phyloP scores from a whole-genome alignment of 495 filamentous ascomycete species.

The Penicillium paxilli region DNA sequence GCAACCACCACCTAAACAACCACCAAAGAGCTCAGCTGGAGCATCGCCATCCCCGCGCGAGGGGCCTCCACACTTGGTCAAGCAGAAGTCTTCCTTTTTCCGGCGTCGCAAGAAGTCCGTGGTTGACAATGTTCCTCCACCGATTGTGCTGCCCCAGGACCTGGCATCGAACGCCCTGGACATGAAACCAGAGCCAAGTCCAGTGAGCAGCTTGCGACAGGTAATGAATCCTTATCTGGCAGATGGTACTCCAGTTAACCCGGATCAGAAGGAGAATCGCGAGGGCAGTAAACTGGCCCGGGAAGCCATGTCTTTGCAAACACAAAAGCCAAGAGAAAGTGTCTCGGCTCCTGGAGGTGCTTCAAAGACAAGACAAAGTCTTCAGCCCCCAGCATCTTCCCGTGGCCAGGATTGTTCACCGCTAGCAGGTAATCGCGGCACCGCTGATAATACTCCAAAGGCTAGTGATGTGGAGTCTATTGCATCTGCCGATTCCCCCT shows the following conservation, averaged over 20 bases:
- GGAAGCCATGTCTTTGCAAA: slow-evolving; percentile 13
- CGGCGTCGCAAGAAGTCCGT: slow-evolving; percentile 87
- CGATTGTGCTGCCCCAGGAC: slow-evolving; percentile 45
- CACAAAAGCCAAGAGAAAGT: slow-evolving; percentile 30
- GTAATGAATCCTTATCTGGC: slow-evolving; percentile 87
- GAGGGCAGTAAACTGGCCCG: slow-evolving; percentile 20
- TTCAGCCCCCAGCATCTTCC: slow-evolving; percentile 28
- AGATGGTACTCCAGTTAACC: slow-evolving; percentile 20
- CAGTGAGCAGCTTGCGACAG: slow-evolving; percentile 83
- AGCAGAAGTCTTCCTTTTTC: slow-evolving; percentile 95
- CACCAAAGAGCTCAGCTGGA: slow-evolving; percentile 24
- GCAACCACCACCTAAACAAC: slow-evolving; percentile 22
- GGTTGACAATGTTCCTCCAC: slow-evolving; percentile 53
- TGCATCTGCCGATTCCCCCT: slow-evolving; percentile 20
- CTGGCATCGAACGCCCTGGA: slow-evolving; percentile 29
- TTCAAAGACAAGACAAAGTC: slow-evolving; percentile 24
- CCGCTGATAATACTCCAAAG: slow-evolving; percentile 36
- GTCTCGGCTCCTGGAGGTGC: slow-evolving; percentile 18
- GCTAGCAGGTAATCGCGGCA: slow-evolving; percentile 52
- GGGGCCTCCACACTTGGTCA: slow-evolving; percentile 57
- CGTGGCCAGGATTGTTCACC: slow-evolving; percentile 45
- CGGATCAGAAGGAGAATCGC: slow-evolving; percentile 23
- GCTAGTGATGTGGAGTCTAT: slow-evolving; percentile 17
- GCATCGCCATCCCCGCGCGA: slow-evolving; percentile 37
- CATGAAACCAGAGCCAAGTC: slow-evolving; percentile 57